Evolutionary conservation across 495 filamentous ascomycete species (phyloP).

Genomic region (Terfezia claveryi): DNA sequence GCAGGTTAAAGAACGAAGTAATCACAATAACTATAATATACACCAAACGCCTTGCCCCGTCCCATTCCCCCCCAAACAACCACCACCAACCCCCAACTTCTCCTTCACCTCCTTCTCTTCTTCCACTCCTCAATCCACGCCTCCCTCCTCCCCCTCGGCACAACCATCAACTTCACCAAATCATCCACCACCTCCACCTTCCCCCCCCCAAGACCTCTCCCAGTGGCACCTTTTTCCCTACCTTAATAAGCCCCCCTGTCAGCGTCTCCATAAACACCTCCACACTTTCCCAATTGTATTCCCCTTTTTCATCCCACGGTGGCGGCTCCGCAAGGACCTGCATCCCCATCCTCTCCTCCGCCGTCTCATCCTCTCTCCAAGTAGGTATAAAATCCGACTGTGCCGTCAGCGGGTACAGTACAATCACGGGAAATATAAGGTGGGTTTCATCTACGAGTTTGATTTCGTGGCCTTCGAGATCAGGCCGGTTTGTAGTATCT

Average conservation of each 20-base stretch:
- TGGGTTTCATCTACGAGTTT: constrained; percentile 46
- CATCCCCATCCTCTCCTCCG: constrained; percentile 54
- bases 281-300: constrained; percentile 42
- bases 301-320: constrained; percentile 59
- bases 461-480: constrained; percentile 58
- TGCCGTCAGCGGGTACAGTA: constrained; percentile 57
- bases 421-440: constrained; percentile 52
- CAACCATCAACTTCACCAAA: constrained; percentile 54
- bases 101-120: constrained; percentile 27
- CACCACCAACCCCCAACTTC: not conserved
- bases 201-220: constrained; percentile 50
- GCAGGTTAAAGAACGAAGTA: too few species aligned
- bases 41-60: too few species aligned
- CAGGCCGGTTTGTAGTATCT: constrained; percentile 43
- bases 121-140: constrained; percentile 75
- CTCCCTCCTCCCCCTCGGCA: constrained; percentile 43
- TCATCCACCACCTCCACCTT: constrained; percentile 77
- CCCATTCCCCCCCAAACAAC: too few species aligned
- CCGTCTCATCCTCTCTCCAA: constrained; percentile 46
- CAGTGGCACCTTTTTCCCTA: constrained; percentile 63
- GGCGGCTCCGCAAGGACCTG: constrained; percentile 42
- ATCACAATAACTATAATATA: too few species aligned
- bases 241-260: constrained; percentile 61
- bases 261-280: constrained; percentile 79
- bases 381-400: constrained; percentile 79